Evolutionary conservation across 1,284 basidiomycete genomes (phyloP).

Genomic region (Pseudozyma hubeiensis): DNA sequence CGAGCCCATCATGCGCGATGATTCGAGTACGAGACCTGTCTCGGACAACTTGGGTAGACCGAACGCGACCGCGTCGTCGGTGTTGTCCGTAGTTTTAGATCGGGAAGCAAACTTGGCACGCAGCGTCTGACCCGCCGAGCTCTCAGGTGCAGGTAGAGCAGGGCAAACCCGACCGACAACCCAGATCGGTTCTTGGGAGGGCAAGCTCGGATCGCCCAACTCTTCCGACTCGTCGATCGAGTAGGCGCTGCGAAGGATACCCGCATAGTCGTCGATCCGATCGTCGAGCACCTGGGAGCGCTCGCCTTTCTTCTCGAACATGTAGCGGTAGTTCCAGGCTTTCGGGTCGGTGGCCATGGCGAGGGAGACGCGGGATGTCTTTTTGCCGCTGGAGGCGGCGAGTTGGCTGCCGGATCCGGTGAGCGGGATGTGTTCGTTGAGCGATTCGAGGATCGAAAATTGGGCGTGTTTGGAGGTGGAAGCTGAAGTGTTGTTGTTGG

Average conservation of each 20-base stretch:
- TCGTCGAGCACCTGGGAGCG: constrained; percentile 59
- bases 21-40: constrained; percentile 56
- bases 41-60: constrained; percentile 41
- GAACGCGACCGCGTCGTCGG: constrained; percentile 4
- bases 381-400: constrained; percentile 13
- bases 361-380: constrained; percentile 52
- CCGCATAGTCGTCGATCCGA: constrained; percentile 56
- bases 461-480: constrained; percentile 1
- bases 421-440: constrained; percentile 50
- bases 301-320: constrained; percentile 67
- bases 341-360: constrained; percentile 63
- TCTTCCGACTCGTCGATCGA: constrained; percentile 39
- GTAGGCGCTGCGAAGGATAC: constrained; percentile 54
- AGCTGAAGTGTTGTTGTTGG: neutral
- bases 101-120: constrained; percentile 9
- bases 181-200: constrained; percentile 61
- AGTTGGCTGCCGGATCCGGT: constrained; percentile 36
- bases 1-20: constrained; percentile 57
- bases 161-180: constrained; percentile 61
- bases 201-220: constrained; percentile 57
- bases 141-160: constrained; percentile 22
- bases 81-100: neutral
- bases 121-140: constrained; percentile 18
- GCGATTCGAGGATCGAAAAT: constrained; percentile 50
- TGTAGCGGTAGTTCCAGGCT: constrained; percentile 66